A percentile compares a stretch with the other conserved stretches of the same genome.
Conservation (phyloP, 495 filamentous ascomycete species). For the Niebla homalea region DNA sequence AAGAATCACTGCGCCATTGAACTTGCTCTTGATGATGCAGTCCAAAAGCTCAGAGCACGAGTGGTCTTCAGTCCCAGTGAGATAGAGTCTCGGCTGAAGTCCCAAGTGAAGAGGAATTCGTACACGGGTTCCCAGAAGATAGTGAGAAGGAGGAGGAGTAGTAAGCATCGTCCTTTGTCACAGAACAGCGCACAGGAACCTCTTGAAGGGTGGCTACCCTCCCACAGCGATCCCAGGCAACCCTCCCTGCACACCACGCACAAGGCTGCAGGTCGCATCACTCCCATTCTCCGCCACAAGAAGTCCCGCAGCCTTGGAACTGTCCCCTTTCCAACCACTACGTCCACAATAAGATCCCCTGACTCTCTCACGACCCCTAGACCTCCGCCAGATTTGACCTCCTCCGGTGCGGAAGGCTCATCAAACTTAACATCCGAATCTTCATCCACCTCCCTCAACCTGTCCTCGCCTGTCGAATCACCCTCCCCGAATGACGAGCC, state of each 20-base stretch:
- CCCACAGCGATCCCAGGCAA: neutral
- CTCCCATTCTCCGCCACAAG: conserved; percentile 7
- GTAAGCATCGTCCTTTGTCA: conserved; percentile 11
- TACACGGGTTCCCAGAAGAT: neutral
- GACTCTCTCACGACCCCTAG: neutral
- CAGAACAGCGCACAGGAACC: conserved; percentile 13
- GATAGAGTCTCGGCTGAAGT: conserved; percentile 35
- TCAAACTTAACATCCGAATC: conserved; percentile 15
- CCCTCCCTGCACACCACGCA: conserved; percentile 1
- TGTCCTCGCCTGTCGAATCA: conserved; percentile 10
- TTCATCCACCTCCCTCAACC: conserved; percentile 12
- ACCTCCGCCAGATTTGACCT: conserved; percentile 8
- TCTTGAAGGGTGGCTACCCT: neutral
- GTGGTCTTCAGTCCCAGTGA: conserved; percentile 72
- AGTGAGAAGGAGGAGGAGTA: conserved; percentile 1
- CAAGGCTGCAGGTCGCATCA: neutral
- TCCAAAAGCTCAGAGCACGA: conserved; percentile 58
- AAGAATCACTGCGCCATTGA: conserved; percentile 77
- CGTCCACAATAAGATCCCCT: neutral
- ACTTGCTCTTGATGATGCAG: conserved; percentile 69
- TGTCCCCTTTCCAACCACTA: neutral
- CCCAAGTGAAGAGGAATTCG: conserved; percentile 2
- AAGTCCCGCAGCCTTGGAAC: conserved; percentile 16
- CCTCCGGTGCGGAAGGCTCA: conserved; percentile 15
- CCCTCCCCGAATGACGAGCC: conserved; percentile 5